Conservation (phyloP, 2,329 filamentous ascomycete species). For the Boeremia lycopersici region DNA sequence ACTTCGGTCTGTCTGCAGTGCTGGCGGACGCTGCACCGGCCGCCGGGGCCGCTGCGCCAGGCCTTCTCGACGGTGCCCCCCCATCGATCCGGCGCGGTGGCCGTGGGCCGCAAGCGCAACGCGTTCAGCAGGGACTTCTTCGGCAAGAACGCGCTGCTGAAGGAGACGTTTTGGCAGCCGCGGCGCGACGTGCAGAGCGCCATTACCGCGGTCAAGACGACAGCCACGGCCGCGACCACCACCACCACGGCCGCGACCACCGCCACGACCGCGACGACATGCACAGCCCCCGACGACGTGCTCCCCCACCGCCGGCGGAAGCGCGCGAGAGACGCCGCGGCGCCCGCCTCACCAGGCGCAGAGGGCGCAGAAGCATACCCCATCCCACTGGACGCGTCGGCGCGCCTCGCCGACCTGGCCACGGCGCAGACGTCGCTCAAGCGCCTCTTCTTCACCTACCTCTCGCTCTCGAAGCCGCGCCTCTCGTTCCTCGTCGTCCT, state of each 20-base stretch:
- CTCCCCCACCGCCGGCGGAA: conserved; percentile 45
- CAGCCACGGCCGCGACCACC: conserved; percentile 5
- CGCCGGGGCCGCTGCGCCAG: conserved; percentile 29
- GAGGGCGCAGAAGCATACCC: conserved; percentile 35
- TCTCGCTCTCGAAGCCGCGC: conserved; percentile 94
- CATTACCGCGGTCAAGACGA: conserved; percentile 23
- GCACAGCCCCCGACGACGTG: conserved; percentile 27
- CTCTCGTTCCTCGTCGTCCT: conserved; percentile 90
- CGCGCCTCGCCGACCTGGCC: conserved; percentile 61
- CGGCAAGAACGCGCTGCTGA: conserved; percentile 44
- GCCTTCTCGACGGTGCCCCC: conserved; percentile 37
- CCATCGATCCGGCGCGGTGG: conserved; percentile 36
- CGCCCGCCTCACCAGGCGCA: conserved; percentile 11
- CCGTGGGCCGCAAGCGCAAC: conserved; percentile 36
- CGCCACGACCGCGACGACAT: conserved; percentile 5
- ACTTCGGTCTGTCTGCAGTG: conserved; percentile 43
- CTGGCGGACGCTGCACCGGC: conserved; percentile 37
- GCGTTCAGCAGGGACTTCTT: conserved; percentile 49
- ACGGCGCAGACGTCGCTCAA: conserved; percentile 63
- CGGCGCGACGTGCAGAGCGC: conserved; percentile 41
- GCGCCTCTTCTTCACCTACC: conserved; percentile 77
- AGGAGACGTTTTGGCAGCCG: conserved; percentile 39
- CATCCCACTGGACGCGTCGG: conserved; percentile 64
- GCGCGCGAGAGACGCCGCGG: conserved; percentile 35
- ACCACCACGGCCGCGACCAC: conserved; percentile 8